Base-by-base conservation (phyloP, 352 stramenopile genomes). In the Globisporangium polare region DNA sequence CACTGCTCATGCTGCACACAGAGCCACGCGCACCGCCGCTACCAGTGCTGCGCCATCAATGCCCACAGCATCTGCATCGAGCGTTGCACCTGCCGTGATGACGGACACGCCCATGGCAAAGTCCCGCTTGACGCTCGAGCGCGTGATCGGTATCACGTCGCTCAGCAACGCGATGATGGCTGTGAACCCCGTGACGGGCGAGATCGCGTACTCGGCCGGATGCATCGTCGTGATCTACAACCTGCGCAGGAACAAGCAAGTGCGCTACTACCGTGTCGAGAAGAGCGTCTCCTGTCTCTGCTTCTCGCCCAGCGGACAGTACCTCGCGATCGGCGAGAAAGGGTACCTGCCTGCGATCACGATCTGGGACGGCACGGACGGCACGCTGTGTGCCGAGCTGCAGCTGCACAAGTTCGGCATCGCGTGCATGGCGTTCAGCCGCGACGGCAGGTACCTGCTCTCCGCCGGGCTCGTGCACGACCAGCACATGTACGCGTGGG, bases 181-280 rank as follows among this genome's bases (percentile, higher is more conserved):
- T 3, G 83, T 95, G 26, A 92, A 92, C 58, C 77, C 76, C 17
- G 77, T 80, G 42, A 91, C 80, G 9, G 83, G 84, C 7, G 86
- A 97, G 69, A 76, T 94, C 62, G 89, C 88, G 53, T 97, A 94
- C 66, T 73, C 86, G 4, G 88, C 89, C 3, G 89, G 89, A 8
- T 94, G 86, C 63, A 92, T 96, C 45, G 89, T 96, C 51, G 89
- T 97, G n/a, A 79, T 97, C 47, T 97, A 95, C 80, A 94, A 92
- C 70, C 59, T 92, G 27, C 71, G 84, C 0, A 69, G 86, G 39
- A 89, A 95, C 69, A 94, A 93, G 45, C 89, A 97, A 46, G 80
- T 92, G 61, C 78, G 85, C 3, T 97, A 95, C 71, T 95, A 95
- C 67, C 87, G 86, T 47, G 86, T 94, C 2, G 86, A 94, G 64